Evolutionary conservation across 129 eudicot species (phyloP).

Genomic region (Oenanthe sinensis): DNA sequence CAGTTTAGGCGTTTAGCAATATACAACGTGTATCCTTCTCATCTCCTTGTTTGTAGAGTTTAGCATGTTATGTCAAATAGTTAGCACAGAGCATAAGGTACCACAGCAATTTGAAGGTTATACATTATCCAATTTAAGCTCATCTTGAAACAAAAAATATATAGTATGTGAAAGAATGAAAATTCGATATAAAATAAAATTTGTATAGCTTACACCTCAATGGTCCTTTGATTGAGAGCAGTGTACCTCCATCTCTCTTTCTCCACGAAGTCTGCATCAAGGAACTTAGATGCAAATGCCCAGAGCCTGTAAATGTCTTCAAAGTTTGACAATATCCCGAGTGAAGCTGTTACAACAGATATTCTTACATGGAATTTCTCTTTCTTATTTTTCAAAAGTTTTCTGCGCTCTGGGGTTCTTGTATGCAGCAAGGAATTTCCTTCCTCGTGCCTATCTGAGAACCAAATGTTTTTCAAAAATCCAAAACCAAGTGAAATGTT

Average conservation of each 20-base stretch:
- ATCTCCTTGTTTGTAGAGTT: neutral
- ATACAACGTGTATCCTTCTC: neutral
- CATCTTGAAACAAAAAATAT: neutral
- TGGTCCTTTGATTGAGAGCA: slow-evolving; percentile 44
- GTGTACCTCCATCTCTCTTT: slow-evolving; percentile 53
- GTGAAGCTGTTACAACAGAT: slow-evolving; percentile 28
- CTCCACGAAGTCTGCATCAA: slow-evolving; percentile 59
- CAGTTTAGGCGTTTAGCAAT: neutral
- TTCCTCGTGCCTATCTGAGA: slow-evolving; percentile 15
- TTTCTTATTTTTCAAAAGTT: slow-evolving; percentile 6
- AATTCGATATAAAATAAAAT: neutral
- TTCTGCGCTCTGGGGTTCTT: neutral
- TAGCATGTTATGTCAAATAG: neutral
- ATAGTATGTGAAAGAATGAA: neutral
- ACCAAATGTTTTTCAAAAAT: slow-evolving; percentile 25
- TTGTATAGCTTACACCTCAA: slow-evolving; percentile 25
- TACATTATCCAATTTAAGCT: neutral
- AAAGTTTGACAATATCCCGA: slow-evolving; percentile 39
- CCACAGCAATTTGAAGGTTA: neutral
- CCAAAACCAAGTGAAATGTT: slow-evolving; percentile 27
- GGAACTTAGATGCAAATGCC: slow-evolving; percentile 38
- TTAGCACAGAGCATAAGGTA: neutral
- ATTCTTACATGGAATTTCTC: slow-evolving; percentile 15
- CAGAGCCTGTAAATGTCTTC: slow-evolving; percentile 46
- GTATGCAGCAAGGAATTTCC: slow-evolving; percentile 17